Evolutionary conservation across 352 stramenopile species (phyloP).

Genomic region (Globisporangium emineosum): DNA sequence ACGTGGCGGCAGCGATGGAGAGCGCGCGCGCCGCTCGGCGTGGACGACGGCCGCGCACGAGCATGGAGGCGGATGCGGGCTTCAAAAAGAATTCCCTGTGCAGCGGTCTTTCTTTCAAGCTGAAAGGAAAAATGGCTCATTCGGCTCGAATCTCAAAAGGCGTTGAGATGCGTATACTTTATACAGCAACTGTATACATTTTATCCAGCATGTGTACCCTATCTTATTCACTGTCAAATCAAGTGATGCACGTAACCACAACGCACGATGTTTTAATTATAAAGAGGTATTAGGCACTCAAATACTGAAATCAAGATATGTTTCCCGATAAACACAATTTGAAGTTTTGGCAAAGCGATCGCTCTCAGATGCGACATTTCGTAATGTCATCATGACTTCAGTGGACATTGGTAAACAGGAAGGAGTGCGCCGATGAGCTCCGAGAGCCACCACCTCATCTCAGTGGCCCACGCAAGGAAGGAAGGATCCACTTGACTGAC

Average conservation of each 20-base stretch:
- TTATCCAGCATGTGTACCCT: too few species aligned
- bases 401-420: conserved; percentile 3
- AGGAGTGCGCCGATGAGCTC: neutral
- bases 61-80: neutral
- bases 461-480: neutral
- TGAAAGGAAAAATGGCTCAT: too few species aligned
- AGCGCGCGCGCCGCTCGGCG: neutral
- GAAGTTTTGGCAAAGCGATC: too few species aligned
- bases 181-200: too few species aligned
- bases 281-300: too few species aligned
- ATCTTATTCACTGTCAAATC: too few species aligned
- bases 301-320: too few species aligned
- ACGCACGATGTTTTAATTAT: too few species aligned
- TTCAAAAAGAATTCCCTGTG: neutral
- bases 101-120: neutral
- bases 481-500: neutral
- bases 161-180: too few species aligned
- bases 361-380: conserved; percentile 1
- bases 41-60: neutral
- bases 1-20: neutral
- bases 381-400: neutral
- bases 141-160: too few species aligned
- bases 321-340: too few species aligned
- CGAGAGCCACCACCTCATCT: neutral
- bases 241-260: too few species aligned